Base-by-base conservation (phyloP, 2,329 filamentous ascomycete genomes). In the Apiospora saccharicola region DNA sequence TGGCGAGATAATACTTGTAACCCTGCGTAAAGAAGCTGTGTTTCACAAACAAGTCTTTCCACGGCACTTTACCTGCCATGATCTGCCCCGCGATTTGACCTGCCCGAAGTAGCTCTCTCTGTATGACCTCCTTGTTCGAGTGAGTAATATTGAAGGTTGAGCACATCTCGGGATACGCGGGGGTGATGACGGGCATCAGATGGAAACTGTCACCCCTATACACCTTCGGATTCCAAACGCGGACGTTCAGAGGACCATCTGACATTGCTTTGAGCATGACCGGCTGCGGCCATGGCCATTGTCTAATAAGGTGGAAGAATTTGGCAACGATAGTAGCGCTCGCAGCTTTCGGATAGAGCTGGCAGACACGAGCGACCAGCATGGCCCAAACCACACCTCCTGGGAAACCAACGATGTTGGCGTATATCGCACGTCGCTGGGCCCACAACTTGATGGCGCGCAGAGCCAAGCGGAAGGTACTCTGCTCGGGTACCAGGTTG, bases 381-480 rank as follows among this genome's bases (percentile, higher is more conserved):
- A 99, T 98, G 16, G 96, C 96, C 94, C 96, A 99, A 6, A 96
- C 96, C 53, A 99, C 95, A 83, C 96, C 96, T 77, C 96, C 96
- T 2, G 96, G 96, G 77, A 96, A 99, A 37, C 96, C 96, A 82
- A 98, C 95, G 75, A 98, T 95, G 79, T 98, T 98, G 75, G 94
- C 94, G 80, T 98, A 98, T 68, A 98, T 94, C 34, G 94, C 96
- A 74, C 96, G 93, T 70, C 92, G 91, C 80, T 97, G 94, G 13
- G 96, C 95, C 96, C 96, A 99, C 10, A 99, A 88, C 83, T 99
- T 99, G 85, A 99, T 94, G 19, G 95, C 95, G 69, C 96, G 91
- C 74, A 98, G 83, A 13, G 96, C 96, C 74, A 95, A 90, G 74
- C 94, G 92, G 83, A 99, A 99, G 4, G 95, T 94, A 77, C 93